Evolutionary conservation across 441 rosid genomes (phyloP), one percentile per base, ranked within the genome.

Genomic region (Manihot esculenta): DNA sequence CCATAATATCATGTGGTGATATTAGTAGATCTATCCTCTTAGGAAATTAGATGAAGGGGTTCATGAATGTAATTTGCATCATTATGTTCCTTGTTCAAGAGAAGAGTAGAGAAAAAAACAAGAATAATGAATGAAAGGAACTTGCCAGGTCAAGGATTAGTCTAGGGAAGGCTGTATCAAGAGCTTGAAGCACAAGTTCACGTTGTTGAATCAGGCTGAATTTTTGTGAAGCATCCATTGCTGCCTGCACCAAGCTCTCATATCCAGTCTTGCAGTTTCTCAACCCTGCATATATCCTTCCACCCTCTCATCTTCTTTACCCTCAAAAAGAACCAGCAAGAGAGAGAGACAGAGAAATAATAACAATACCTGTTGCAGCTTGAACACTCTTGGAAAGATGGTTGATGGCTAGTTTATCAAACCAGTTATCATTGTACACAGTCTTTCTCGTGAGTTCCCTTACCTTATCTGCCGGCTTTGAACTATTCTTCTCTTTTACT

Each of bases 181-280:
- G 92, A 42, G 89, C 87, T 71, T 81, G 73, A 77, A 85, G 78
- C 60, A 94, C 88, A 49, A 92, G 82, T 56, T 86, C 86, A 20
- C 82, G 87, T 27, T 94, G 99, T 60, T 85, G 81, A 50, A 44
- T 48, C 23, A 81, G 67, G 67, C 75, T 59, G 55, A 84, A 85
- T 83, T 78, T 88, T 77, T 72, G 56, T 0, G 85, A 83, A 51
- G 82, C 86, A 41, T 83, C 88, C 49, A 62, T 66, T 0, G 97
- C 80, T 57, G 93, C 85, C 78, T 89, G 94, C 60, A 91, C 90
- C 88, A 94, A 78, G 79, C 91, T 80, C 53, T 86, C 92, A 41
- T 90, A 94, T 6, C 90, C 96, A 13, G 71, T 79, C 78, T 76
- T 78, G 61, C 26, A 58, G 73, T 64, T 92, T 63, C 72, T 80